Evolutionary conservation across 2,329 filamentous ascomycete species (phyloP).

Genomic region (Epichloe typhina): DNA sequence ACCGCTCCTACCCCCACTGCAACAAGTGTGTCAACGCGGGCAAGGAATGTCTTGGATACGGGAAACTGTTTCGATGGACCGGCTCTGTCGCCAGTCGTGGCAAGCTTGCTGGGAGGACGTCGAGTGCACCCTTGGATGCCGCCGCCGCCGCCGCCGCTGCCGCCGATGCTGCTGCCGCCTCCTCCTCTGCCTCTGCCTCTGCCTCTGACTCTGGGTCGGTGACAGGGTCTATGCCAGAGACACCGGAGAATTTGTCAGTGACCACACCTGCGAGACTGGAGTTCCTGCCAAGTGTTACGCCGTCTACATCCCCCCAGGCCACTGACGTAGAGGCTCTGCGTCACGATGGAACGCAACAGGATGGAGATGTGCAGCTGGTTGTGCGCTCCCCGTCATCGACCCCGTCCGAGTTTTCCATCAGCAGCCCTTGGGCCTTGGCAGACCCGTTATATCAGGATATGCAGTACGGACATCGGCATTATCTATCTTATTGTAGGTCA

Average conservation of each 20-base stretch:
- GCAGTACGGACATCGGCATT: constrained; percentile 30
- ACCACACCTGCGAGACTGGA: constrained; percentile 2
- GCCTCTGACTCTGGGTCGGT: background rate
- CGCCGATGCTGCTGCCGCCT: background rate
- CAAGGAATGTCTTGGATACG: constrained; percentile 39
- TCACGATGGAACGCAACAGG: constrained; percentile 2
- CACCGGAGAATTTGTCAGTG: constrained; percentile 4
- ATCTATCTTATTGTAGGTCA: constrained; percentile 27
- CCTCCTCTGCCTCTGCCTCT: background rate
- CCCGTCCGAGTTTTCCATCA: constrained; percentile 9
- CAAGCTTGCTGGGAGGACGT: constrained; percentile 27
- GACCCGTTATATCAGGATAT: constrained; percentile 39
- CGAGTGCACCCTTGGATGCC: constrained; percentile 16
- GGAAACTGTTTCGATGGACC: constrained; percentile 39
- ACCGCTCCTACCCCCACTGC: constrained; percentile 36
- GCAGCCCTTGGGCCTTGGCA: constrained; percentile 25
- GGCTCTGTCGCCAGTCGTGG: constrained; percentile 30
- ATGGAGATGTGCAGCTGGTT: constrained; percentile 17
- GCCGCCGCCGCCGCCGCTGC: background rate
- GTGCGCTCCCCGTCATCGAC: constrained; percentile 9
- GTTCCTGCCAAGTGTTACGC: background rate
- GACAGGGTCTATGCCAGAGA: constrained; percentile 4
- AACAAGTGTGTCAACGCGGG: constrained; percentile 36
- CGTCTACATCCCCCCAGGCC: constrained; percentile 5
- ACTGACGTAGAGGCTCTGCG: background rate